phyloP scores from a whole-genome alignment of 2,329 filamentous ascomycete species.

The Colletotrichum neosansevieriae region DNA sequence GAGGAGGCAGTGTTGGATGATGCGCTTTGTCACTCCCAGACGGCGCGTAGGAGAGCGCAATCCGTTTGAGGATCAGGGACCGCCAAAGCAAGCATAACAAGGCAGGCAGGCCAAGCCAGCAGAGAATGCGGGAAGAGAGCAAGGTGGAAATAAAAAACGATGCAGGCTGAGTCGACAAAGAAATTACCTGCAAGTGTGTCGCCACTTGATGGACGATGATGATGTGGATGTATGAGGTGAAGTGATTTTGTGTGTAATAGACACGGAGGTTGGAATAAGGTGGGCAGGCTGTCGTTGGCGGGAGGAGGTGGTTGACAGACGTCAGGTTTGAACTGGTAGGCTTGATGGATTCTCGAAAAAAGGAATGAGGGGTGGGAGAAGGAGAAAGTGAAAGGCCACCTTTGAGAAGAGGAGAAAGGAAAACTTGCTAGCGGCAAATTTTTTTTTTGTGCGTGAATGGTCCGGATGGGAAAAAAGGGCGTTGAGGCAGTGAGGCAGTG shows the following conservation, averaged over 20 bases:
- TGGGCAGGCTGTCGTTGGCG: conserved; percentile 33
- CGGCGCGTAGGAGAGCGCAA: not conserved
- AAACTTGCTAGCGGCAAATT: conserved; percentile 37
- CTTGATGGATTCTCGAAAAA: conserved; percentile 35
- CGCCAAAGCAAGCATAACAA: conserved; percentile 33
- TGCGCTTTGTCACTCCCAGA: conserved; percentile 35
- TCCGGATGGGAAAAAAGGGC: conserved; percentile 33
- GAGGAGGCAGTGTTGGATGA: conserved; percentile 34
- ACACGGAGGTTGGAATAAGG: conserved; percentile 33
- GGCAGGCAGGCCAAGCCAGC: conserved; percentile 11
- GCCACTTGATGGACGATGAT: conserved; percentile 15
- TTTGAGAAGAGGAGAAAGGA: conserved; percentile 37
- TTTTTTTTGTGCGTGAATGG: conserved; percentile 22
- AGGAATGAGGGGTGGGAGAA: conserved; percentile 33
- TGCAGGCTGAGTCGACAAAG: conserved; percentile 33
- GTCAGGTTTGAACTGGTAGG: conserved; percentile 23
- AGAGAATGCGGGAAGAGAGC: not conserved
- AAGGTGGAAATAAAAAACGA: not conserved
- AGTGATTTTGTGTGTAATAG: not conserved
- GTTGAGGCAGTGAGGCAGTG: conserved; percentile 41
- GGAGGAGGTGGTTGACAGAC: conserved; percentile 29
- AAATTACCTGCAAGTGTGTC: conserved; percentile 20
- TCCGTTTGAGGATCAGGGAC: not conserved
- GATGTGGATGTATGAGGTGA: conserved; percentile 3
- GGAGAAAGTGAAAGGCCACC: conserved; percentile 34